Evolutionary conservation across 768 basidiomycete species (phyloP), one percentile per base, ranked within the genome.

Genomic region (Trametes coccinea): DNA sequence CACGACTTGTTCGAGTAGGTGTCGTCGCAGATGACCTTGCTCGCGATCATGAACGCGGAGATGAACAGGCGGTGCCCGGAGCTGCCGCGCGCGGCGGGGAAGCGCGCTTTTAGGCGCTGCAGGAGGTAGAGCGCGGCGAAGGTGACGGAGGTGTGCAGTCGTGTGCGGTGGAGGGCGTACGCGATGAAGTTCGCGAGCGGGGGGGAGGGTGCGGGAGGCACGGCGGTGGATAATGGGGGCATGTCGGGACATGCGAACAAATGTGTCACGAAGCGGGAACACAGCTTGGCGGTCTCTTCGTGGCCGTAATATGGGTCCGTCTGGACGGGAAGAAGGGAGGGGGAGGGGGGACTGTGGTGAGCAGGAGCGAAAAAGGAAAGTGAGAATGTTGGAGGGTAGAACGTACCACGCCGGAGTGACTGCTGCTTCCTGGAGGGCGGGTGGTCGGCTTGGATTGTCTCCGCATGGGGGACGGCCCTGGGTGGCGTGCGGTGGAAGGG

Each of bases 31-130:
- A 84, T 79, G 59, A 84, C 80, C 71, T 93, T 93, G 9, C 87
- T 89, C 2, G 91, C 86, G 70, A 95, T 92, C 93, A 95, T 95
- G 74, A 93, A 93, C 0, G 93, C 92, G 1, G 92, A 93, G 47
- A 95, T 90, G 76, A 94, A 95, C 13, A 97, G 77, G 0, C 93
- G 83, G 71, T 97, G 93, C 22, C 93, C 93, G 0, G 91, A 93
- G 1, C 92, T 93, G 10, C 94, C 93, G 30, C 90, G 84, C 6
- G 93, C 93, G 5, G 92, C 90, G 2, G 93, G 93, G 74, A 94
- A 95, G n/a, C 93, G 87, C 31, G 86, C 86, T 77, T 97, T 97
- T 61, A 97, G 80, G 16, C 93, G 85, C 64, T 89, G 87, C 9
- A 97, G 82, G 30, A 95, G 66, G 77, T 92, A 79, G n/a, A 86